Evolutionary conservation across 2,329 filamentous ascomycete genomes (phyloP).

Genomic region (Aspergillus nomiae): DNA sequence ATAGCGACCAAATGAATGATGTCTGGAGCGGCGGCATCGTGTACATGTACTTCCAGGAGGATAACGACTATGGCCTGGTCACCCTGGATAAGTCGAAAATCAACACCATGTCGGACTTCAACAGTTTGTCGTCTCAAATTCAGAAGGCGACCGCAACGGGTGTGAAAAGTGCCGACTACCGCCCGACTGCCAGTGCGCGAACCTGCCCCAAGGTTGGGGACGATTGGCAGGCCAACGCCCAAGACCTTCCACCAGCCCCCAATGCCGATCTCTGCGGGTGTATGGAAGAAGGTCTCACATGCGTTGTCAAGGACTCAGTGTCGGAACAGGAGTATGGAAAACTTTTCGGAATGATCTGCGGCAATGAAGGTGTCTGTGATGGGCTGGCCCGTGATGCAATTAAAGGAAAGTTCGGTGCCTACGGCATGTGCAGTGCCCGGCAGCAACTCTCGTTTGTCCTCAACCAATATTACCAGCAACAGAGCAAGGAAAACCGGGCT

Average conservation of each 20-base stretch:
- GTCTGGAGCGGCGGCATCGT: conserved; percentile 97
- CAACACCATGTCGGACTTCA: conserved; percentile 73
- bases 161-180: conserved; percentile 69
- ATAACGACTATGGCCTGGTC: conserved; percentile 73
- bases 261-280: conserved; percentile 80
- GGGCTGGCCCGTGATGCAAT: conserved; percentile 44
- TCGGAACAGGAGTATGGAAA: conserved; percentile 58
- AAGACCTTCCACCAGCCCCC: conserved; percentile 76
- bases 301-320: conserved; percentile 62
- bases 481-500: conserved; percentile 31
- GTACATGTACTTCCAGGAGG: conserved; percentile 97
- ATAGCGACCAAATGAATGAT: conserved; percentile 74
- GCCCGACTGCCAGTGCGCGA: conserved; percentile 66
- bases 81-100: conserved; percentile 67
- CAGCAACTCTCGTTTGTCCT: conserved; percentile 51
- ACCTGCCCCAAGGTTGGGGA: conserved; percentile 68
- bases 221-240: conserved; percentile 68
- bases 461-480: conserved; percentile 47
- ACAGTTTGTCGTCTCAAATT: conserved; percentile 70
- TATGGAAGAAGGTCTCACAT: conserved; percentile 75
- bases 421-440: conserved; percentile 49
- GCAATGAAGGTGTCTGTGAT: conserved; percentile 34
- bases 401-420: conserved; percentile 49
- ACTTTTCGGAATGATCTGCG: conserved; percentile 64
- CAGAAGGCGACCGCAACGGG: conserved; percentile 66